Evolutionary conservation across 108 stramenopile genomes (phyloP).

Genomic region (Stephanodiscus triporus): DNA sequence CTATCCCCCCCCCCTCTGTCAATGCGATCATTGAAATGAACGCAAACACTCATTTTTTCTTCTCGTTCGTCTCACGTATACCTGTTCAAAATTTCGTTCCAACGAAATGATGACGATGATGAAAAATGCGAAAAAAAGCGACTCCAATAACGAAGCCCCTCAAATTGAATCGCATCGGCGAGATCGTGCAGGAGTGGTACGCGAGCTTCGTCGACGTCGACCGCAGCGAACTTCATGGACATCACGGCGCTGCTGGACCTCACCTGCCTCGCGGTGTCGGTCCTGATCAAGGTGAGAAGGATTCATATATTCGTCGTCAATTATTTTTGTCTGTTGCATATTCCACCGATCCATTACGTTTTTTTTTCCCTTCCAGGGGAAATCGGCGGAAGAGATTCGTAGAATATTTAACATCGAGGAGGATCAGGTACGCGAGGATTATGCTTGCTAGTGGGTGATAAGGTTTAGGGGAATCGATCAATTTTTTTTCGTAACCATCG

Average conservation of each 20-base stretch:
- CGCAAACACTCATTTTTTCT: no score
- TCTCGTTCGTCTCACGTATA: background rate
- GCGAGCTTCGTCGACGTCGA: slow-evolving; percentile 91
- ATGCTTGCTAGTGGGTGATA: no score
- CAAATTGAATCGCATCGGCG: slow-evolving; percentile 87
- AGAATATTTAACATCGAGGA: no score
- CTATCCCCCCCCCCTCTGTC: no score
- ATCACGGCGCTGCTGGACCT: slow-evolving; percentile 84
- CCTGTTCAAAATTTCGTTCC: background rate
- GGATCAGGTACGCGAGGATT: no score
- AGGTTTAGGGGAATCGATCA: no score
- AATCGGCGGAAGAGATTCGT: no score
- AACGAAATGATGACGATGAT: background rate
- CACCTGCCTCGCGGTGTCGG: slow-evolving; percentile 56
- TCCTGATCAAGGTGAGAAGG: slow-evolving; percentile 44
- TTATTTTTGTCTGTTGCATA: no score
- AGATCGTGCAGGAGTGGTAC: slow-evolving; percentile 98
- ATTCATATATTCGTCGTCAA: slow-evolving; percentile 32
- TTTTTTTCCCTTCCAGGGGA: no score
- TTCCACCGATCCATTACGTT: no score
- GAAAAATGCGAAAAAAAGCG: slow-evolving; percentile 65
- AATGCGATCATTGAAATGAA: no score
- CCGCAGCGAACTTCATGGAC: slow-evolving; percentile 84
- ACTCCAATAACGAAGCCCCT: slow-evolving; percentile 97
- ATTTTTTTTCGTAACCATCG: no score